These are phyloP conservation scores for Rhodomyrtus tomentosa DNA, from an alignment of 345 rosid species.

Conservation along the genomic window DNA sequence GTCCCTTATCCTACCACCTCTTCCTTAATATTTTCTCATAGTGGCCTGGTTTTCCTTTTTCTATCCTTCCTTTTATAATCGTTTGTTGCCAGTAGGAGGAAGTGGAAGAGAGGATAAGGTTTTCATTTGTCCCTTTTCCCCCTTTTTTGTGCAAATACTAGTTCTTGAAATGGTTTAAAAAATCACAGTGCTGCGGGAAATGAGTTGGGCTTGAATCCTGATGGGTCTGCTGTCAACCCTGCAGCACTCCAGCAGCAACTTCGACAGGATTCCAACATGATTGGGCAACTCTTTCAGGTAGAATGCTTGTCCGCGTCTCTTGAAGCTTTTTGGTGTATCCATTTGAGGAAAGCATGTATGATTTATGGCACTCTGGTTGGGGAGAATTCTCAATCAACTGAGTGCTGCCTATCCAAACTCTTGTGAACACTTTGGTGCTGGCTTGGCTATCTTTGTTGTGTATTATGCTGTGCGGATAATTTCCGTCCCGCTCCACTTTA, in stretches of 20 bases:
- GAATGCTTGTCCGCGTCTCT: background rate
- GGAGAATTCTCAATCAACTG: background rate
- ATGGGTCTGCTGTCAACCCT: constrained; percentile 90
- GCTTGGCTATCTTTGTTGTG: background rate
- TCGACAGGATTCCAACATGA: constrained; percentile 57
- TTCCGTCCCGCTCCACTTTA: background rate
- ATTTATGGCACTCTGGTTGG: background rate
- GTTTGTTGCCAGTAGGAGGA: background rate
- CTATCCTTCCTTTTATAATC: background rate
- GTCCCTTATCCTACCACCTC: background rate
- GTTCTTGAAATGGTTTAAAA: background rate
- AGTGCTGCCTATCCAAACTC: background rate
- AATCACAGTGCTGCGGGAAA: constrained; percentile 39
- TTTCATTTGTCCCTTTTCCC: background rate
- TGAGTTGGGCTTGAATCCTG: constrained; percentile 57
- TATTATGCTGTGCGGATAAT: background rate
- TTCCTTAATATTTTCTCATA: background rate
- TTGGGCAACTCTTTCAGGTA: constrained; percentile 86
- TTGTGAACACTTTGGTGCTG: background rate
- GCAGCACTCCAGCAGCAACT: constrained; percentile 81
- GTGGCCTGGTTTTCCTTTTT: background rate
- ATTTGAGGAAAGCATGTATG: background rate
- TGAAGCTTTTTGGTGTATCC: background rate
- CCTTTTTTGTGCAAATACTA: background rate
- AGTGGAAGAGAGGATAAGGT: background rate